These are phyloP conservation scores for Hydnum rufescens DNA, from an alignment of 768 basidiomycete species.

Conservation along the genomic window DNA sequence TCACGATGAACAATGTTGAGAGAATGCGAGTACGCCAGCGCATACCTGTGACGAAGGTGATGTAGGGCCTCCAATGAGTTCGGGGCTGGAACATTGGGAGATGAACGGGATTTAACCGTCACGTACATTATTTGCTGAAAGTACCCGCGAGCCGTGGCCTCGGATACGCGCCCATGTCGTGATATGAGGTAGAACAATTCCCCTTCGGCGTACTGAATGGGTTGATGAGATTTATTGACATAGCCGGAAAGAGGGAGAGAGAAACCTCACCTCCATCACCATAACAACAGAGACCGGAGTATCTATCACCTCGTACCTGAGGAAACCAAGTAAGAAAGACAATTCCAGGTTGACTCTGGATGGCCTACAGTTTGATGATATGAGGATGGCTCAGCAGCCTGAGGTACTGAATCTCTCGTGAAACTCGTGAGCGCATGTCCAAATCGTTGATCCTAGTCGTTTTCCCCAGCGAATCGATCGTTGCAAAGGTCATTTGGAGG, in stretches of 20 bases:
- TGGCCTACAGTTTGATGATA: conserved; percentile 83
- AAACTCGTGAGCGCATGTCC: conserved; percentile 80
- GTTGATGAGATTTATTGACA: neutral
- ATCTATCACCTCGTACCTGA: conserved; percentile 46
- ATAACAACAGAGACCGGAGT: conserved; percentile 94
- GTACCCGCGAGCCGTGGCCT: conserved; percentile 73
- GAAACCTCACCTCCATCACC: conserved; percentile 47
- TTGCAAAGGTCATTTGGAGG: too few relatives aligned
- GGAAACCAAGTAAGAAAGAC: neutral
- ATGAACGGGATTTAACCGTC: neutral
- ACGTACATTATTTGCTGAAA: conserved; percentile 82
- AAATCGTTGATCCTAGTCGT: conserved; percentile 53
- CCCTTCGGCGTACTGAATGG: conserved; percentile 51
- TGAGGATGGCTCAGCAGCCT: conserved; percentile 84
- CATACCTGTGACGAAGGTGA: conserved; percentile 31
- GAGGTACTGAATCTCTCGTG: conserved; percentile 95
- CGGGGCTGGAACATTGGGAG: neutral
- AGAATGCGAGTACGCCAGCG: conserved; percentile 90
- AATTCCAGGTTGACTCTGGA: neutral
- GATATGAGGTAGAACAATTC: conserved; percentile 99
- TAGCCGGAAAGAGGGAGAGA: neutral
- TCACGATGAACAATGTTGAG: conserved; percentile 97
- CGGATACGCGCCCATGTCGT: conserved; percentile 75
- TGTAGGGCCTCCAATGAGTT: too few relatives aligned
- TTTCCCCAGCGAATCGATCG: too few relatives aligned